Evolutionary conservation across 768 basidiomycete genomes (phyloP), one percentile per base, ranked within the genome.

Genomic region (Tylopilus sp.): DNA sequence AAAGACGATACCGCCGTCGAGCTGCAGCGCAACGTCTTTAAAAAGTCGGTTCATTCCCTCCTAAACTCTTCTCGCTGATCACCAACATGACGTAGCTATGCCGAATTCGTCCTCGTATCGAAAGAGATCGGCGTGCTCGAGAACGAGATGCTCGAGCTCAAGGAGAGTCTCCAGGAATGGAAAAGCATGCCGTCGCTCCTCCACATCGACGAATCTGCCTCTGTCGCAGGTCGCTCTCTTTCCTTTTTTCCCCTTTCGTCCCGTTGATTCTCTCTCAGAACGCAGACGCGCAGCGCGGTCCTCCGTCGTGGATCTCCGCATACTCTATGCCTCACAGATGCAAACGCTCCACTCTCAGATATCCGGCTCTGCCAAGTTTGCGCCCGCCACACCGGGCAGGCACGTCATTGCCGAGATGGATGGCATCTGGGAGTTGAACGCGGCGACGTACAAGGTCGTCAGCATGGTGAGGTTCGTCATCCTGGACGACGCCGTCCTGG

Each of bases 91-190:
- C 52, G 17, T 63, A 98, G 96, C 72, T 98, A 98, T 65, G 90
- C 94, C 42, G 93, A 98, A 68, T 98, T 98, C 66, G 91, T 99
- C 25, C 78, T 88, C 50, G 91, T 99, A 21, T 97, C 97, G 4
- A 98, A 98, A 66, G 97, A 98, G 72, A 96, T 99, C 49, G 87
- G 89, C 25, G 87, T 90, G 1, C 82, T 99, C 25, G 97, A 99
- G 75, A 95, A 94, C 64, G 95, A 98, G 69, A 91, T 98, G 88
- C 80, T 98, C 28, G 95, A 98, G 64, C 83, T 99, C 68, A 98
- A 97, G 69, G 92, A 95, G 50, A 81, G 89, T 7, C 78, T 98
- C 4, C 86, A 89, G 13, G 97, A 99, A 65, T 98, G 95, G 88
- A 94, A 95, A 70, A 84, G 84, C 50, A 93, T 98, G 82, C 96